A percentile compares a stretch with the other conserved stretches of the same genome.
These are phyloP conservation scores for Cardamine occulta DNA, from an alignment of 345 rosid genomes.

Conservation along the genomic window DNA sequence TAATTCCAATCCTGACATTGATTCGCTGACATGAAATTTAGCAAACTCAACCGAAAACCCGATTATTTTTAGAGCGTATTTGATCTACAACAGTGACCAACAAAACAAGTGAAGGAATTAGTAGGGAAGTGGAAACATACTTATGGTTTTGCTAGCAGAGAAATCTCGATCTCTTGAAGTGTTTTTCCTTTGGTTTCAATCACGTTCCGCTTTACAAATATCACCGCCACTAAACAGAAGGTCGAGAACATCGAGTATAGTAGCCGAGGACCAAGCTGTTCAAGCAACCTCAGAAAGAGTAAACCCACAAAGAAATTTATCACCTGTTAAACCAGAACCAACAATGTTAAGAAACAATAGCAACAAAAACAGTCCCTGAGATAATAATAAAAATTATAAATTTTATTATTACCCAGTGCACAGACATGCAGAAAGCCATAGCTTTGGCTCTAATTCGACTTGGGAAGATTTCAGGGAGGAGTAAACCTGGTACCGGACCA, in stretches of 20 bases:
- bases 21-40: neutral
- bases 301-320: conserved; percentile 96
- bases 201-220: conserved; percentile 79
- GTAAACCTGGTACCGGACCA: conserved; percentile 97
- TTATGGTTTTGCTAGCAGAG: conserved; percentile 61
- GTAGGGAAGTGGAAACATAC: neutral
- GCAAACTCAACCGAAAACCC: neutral
- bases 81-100: conserved; percentile 13
- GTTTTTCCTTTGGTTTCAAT: conserved; percentile 97
- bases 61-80: neutral
- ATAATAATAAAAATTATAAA: neutral
- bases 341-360: conserved; percentile 5
- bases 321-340: conserved; percentile 54
- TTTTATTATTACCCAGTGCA: conserved; percentile 75
- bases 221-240: conserved; percentile 81
- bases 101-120: neutral
- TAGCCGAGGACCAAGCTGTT: conserved; percentile 77
- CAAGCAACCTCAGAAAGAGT: conserved; percentile 82
- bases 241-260: conserved; percentile 78
- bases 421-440: conserved; percentile 95
- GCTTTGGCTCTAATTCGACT: conserved; percentile 94
- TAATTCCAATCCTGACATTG: neutral
- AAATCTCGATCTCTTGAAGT: conserved; percentile 96
- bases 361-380: neutral
- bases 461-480: conserved; percentile 92